Evolutionary conservation across 768 basidiomycete species (phyloP).

Genomic region (Psilocybe tampanensis): DNA sequence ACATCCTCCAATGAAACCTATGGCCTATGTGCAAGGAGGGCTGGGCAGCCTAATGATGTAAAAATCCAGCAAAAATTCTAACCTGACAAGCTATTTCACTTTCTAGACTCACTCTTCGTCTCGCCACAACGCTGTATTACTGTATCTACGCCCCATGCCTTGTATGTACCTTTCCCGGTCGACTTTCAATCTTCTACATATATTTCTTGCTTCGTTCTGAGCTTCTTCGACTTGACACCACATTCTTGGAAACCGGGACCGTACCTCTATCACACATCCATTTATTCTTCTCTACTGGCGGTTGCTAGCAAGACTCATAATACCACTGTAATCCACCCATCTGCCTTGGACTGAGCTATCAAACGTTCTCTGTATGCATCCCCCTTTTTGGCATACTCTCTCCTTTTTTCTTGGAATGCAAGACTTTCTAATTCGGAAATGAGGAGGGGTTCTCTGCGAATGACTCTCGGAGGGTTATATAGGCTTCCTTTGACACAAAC

Average conservation of each 20-base stretch:
- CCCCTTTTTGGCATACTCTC: neutral
- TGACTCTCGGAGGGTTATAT: neutral
- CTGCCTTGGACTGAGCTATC: neutral
- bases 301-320: neutral
- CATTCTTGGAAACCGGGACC: too few species aligned
- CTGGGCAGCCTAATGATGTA: conserved; percentile 73
- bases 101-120: neutral
- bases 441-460: neutral
- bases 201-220: too few species aligned
- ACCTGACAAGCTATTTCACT: neutral
- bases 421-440: neutral
- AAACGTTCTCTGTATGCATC: neutral
- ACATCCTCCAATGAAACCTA: conserved; percentile 90
- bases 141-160: too few species aligned
- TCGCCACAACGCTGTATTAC: neutral
- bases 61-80: neutral
- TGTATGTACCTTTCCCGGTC: too few species aligned
- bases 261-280: neutral
- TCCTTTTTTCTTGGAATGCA: neutral
- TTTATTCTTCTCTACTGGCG: neutral
- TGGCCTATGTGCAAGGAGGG: conserved; percentile 82
- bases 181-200: too few species aligned
- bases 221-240: too few species aligned
- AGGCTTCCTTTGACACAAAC: neutral
- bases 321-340: neutral